phyloP scores from a whole-genome alignment of 805 yeast species.

The Huiozyma sinensis region DNA sequence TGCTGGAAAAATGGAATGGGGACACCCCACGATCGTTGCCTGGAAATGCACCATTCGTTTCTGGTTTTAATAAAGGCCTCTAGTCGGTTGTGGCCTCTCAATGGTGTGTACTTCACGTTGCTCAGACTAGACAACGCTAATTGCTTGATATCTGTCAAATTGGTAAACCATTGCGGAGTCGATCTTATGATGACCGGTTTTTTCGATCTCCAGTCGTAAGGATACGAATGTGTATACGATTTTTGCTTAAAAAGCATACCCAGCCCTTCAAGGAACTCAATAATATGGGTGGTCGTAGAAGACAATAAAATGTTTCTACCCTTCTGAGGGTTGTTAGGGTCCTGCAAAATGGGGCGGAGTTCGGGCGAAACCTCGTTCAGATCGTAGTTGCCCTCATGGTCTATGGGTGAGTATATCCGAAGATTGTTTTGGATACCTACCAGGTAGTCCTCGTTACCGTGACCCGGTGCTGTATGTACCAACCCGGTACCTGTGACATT shows the following conservation, averaged over 20 bases:
- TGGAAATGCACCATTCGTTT: conserved; percentile 94
- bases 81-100: conserved; percentile 59
- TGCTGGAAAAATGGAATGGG: conserved; percentile 84
- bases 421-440: conserved; percentile 51
- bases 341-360: conserved; percentile 6
- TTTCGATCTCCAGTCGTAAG: conserved; percentile 95
- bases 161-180: conserved; percentile 95
- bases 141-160: conserved; percentile 62
- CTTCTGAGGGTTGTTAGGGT: conserved; percentile 4
- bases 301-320: conserved; percentile 51
- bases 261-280: conserved; percentile 33
- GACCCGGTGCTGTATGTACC: conserved; percentile 97
- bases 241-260: conserved; percentile 39
- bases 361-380: conserved; percentile 25
- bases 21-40: conserved; percentile 97
- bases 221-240: conserved; percentile 69
- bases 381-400: conserved; percentile 59
- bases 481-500: conserved; percentile 82
- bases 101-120: conserved; percentile 63
- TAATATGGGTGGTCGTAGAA: conserved; percentile 40
- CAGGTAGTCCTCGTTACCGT: conserved; percentile 86
- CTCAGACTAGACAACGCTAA: conserved; percentile 49
- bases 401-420: conserved; percentile 65
- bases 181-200: conserved; percentile 91
- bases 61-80: conserved; percentile 63